Evolutionary conservation across 352 stramenopile genomes (phyloP), one percentile per base, ranked within the genome.

Genomic region (Globisporangium uncinulatum): DNA sequence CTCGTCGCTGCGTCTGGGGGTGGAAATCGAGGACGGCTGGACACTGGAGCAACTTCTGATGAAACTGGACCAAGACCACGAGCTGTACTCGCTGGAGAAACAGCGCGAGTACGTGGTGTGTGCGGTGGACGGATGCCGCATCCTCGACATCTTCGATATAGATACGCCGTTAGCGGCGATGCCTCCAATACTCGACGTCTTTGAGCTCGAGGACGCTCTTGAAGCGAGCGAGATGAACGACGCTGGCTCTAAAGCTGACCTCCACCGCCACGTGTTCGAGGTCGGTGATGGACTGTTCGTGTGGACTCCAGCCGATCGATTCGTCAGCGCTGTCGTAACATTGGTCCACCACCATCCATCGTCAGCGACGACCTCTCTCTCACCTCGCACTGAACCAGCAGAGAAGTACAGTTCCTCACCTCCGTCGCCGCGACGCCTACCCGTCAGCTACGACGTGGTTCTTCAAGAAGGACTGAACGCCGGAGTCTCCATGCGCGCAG

Each of bases 11-110:
- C 64, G 72, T 4, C 32, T 78, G 13, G 67, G 59, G 13, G 24
- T 78, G 0, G 56, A 56, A 20, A 48, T 55, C 0, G 59, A 48
- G 1, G 47, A 59, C 1, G 66, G 63, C 24, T 77, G 61, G 60
- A 82, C 74, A 10, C 50, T 82, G 9, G 58, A 71, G 14, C 62
- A 85, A 48, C 56, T 87, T 10, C 41, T 85, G n/a, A 56, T 63
- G 14, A 67, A 67, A 43, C 29, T 78, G 2, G 54, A 65, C n/a
- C 57, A 61, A 34, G 57, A 72, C 15, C 45, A 74, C n/a, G 13
- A 58, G 1, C 54, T 42, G 13, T 69, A 55, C 15, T 67, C 62
- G 0, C 57, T 32, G 1, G 57, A 53, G 8, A 36, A 15, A 29
- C 43, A 61, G 37, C 49, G 57, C 14, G 50, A 63, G 15, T 66